phyloP scores from a whole-genome alignment of 1,284 basidiomycete species.

The Somion occarium region DNA sequence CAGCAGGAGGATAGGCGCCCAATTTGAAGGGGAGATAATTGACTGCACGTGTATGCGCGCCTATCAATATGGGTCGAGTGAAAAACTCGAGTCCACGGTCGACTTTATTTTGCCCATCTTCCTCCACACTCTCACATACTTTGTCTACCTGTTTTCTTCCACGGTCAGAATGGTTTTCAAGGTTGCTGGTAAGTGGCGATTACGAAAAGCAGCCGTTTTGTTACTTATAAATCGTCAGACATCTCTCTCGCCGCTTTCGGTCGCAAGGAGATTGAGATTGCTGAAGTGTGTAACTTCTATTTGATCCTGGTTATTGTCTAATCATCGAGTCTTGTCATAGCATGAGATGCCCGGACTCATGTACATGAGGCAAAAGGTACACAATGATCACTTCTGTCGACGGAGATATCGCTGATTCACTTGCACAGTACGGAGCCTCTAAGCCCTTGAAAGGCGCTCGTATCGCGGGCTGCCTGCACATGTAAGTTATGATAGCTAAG shows the following conservation, averaged over 20 bases:
- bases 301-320: conserved; percentile 3
- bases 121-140: conserved; percentile 22
- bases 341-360: conserved; percentile 94
- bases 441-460: conserved; percentile 95
- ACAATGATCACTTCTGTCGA: conserved; percentile 5
- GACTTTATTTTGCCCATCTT: conserved; percentile 38
- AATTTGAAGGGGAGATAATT: conserved; percentile 4
- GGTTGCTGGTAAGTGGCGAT: conserved; percentile 59
- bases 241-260: conserved; percentile 95
- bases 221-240: conserved; percentile 45
- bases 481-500: conserved; percentile 44
- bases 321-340: conserved; percentile 31
- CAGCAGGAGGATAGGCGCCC: conserved; percentile 5
- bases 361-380: conserved; percentile 82
- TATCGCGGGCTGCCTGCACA: conserved; percentile 97
- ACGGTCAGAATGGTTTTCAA: conserved; percentile 70
- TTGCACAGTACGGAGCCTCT: conserved; percentile 73
- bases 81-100: conserved; percentile 9
- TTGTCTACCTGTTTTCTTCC: conserved; percentile 14
- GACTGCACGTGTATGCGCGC: background rate
- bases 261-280: conserved; percentile 98
- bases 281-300: conserved; percentile 56
- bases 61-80: background rate
- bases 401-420: background rate
- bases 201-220: background rate